These are phyloP conservation scores for Westerdykella sp. DNA, from an alignment of 2,329 filamentous ascomycete species.

Conservation along the genomic window DNA sequence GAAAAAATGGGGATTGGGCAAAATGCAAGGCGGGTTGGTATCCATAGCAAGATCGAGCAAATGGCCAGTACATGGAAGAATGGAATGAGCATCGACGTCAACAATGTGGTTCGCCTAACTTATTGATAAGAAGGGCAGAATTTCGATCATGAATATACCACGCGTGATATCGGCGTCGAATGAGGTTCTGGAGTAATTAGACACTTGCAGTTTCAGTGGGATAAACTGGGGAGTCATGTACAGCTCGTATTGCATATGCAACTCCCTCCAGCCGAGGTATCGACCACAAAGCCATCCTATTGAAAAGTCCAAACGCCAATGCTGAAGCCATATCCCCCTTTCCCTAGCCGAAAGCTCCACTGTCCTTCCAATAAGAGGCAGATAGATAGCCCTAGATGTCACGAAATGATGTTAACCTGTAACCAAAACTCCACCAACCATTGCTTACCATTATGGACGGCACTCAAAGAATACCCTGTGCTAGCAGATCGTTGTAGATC, in stretches of 20 bases:
- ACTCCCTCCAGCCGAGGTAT: neutral
- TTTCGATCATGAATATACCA: neutral
- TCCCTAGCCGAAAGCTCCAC: neutral
- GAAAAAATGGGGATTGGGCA: neutral
- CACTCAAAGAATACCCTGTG: conserved; percentile 62
- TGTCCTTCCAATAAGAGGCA: neutral
- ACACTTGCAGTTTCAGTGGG: neutral
- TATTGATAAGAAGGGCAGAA: neutral
- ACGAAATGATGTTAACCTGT: neutral
- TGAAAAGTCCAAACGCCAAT: neutral
- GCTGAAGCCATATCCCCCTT: neutral
- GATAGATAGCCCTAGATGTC: neutral
- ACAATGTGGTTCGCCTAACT: neutral
- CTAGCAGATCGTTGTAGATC: conserved; percentile 91
- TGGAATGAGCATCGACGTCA: neutral
- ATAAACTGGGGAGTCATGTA: neutral
- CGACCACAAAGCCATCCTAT: neutral
- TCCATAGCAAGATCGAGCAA: neutral
- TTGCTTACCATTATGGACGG: neutral
- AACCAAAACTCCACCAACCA: neutral
- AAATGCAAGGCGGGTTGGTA: neutral
- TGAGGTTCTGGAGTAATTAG: neutral
- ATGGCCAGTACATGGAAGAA: conserved; percentile 3
- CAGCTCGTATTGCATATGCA: neutral
- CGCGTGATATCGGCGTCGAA: neutral